Evolutionary conservation across 2,329 filamentous ascomycete species (phyloP).

Genomic region (Ophiobolus disseminans): DNA sequence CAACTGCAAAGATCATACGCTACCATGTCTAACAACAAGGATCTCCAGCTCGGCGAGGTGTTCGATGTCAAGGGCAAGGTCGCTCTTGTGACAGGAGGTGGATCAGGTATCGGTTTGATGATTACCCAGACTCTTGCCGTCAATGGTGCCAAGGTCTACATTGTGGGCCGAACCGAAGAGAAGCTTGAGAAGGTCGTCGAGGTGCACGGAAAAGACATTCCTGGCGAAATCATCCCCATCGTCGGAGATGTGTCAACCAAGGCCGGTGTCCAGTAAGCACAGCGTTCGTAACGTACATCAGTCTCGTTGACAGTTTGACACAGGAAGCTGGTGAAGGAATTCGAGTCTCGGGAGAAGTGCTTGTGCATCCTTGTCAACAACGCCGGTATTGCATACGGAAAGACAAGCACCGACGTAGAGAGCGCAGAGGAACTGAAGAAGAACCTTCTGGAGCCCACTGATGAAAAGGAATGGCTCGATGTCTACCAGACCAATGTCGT

Average conservation of each 20-base stretch:
- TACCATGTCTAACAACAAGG: slow-evolving; percentile 46
- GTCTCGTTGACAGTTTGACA: slow-evolving; percentile 6
- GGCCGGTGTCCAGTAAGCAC: slow-evolving; percentile 49
- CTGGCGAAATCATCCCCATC: slow-evolving; percentile 56
- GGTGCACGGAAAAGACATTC: slow-evolving; percentile 52
- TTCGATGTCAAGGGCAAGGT: slow-evolving; percentile 51
- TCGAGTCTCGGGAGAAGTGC: slow-evolving; percentile 53
- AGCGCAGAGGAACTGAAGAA: slow-evolving; percentile 53
- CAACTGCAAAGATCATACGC: slow-evolving; percentile 22
- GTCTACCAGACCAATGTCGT: slow-evolving; percentile 58
- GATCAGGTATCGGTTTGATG: slow-evolving; percentile 58
- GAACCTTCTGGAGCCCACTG: slow-evolving; percentile 54
- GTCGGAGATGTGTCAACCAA: slow-evolving; percentile 55
- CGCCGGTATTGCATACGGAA: slow-evolving; percentile 53
- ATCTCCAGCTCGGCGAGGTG: slow-evolving; percentile 41
- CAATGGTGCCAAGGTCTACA: slow-evolving; percentile 58
- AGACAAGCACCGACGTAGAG: slow-evolving; percentile 47
- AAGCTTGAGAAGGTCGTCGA: slow-evolving; percentile 57
- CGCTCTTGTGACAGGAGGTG: slow-evolving; percentile 55
- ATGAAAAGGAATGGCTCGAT: slow-evolving; percentile 55
- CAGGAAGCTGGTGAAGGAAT: slow-evolving; percentile 51
- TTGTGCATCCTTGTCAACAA: slow-evolving; percentile 58
- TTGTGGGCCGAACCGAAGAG: slow-evolving; percentile 56
- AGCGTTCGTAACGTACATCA: background rate
- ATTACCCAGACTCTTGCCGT: slow-evolving; percentile 55